Evolutionary conservation across 176 grass and related monocot species (phyloP).

Genomic region (Paspalum notatum): DNA sequence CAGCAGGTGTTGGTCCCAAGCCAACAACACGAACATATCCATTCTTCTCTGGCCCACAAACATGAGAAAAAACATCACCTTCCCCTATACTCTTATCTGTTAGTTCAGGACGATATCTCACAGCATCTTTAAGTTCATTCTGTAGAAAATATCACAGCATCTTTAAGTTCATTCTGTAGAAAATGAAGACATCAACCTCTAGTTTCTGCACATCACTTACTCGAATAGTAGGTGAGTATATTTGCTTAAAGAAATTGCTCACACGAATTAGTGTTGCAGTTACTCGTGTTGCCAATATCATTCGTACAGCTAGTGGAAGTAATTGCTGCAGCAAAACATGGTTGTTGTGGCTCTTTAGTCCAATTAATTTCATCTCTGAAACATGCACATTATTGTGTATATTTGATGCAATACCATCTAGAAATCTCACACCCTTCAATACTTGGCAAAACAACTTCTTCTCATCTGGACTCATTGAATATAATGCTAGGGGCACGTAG

Average conservation of each 20-base stretch:
- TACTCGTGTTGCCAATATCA: not conserved
- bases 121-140: not conserved
- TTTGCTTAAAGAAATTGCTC: no score
- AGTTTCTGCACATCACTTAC: no score
- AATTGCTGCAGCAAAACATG: not conserved
- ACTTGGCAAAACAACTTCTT: not conserved
- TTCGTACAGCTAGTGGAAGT: not conserved
- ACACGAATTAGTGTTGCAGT: not conserved
- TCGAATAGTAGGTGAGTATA: no score
- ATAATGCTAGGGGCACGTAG: not conserved
- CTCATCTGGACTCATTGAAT: not conserved
- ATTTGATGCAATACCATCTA: not conserved
- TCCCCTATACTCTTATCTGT: not conserved
- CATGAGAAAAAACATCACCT: not conserved
- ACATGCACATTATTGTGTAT: no score
- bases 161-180: not conserved
- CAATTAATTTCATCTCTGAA: no score
- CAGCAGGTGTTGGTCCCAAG: not conserved
- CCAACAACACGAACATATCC: slow-evolving; percentile 3
- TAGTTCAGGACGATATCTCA: not conserved
- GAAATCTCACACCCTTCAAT: slow-evolving; percentile 5
- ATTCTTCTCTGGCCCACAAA: not conserved
- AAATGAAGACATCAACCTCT: not conserved
- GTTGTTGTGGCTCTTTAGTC: not conserved
- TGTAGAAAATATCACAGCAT: not conserved